phyloP scores from a whole-genome alignment of 2,329 filamentous ascomycete genomes.

The Hypoxylon sp. region DNA sequence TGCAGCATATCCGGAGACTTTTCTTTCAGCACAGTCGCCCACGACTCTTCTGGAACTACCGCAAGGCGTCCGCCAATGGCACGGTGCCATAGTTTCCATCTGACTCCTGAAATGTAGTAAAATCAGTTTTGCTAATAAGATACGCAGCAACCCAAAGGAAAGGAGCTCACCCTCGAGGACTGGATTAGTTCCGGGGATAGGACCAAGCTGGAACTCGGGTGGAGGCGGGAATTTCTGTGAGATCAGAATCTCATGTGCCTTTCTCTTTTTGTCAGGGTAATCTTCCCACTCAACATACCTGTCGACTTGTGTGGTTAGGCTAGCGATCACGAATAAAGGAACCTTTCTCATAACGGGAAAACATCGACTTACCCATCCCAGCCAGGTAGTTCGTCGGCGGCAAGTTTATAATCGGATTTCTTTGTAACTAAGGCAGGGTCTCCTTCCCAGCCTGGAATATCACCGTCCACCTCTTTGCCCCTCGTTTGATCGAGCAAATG shows the following conservation, averaged over 20 bases:
- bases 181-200: conserved; percentile 71
- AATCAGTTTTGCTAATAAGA: background rate
- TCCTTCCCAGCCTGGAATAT: conserved; percentile 3
- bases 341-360: background rate
- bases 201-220: conserved; percentile 70
- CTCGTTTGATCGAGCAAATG: conserved; percentile 48
- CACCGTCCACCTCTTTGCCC: conserved; percentile 9
- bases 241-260: conserved; percentile 69
- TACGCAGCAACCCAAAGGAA: background rate
- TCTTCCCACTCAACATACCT: conserved; percentile 79
- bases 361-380: conserved; percentile 44
- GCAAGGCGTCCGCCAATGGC: conserved; percentile 64
- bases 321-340: background rate
- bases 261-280: conserved; percentile 76
- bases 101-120: conserved; percentile 45
- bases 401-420: conserved; percentile 43
- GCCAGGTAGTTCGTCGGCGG: conserved; percentile 44
- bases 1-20: conserved; percentile 74
- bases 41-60: conserved; percentile 70
- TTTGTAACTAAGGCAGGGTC: conserved; percentile 1
- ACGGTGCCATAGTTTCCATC: conserved; percentile 72
- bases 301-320: background rate
- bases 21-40: conserved; percentile 69
- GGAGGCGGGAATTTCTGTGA: conserved; percentile 65
- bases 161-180: conserved; percentile 64